phyloP scores from a whole-genome alignment of 768 basidiomycete species.

The Tricholoma sp. region DNA sequence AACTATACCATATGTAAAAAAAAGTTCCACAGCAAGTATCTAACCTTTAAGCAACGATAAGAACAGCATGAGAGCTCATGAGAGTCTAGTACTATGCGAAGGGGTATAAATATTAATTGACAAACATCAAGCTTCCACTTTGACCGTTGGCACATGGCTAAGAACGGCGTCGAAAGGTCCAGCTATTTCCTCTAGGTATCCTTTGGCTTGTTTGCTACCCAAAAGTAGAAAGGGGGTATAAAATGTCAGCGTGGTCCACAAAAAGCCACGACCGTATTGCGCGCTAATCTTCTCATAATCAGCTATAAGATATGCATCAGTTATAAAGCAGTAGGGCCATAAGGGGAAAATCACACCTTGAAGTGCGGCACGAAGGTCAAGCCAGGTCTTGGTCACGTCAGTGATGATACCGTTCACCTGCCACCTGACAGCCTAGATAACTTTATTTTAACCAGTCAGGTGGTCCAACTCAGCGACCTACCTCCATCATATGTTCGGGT shows the following conservation, averaged over 20 bases:
- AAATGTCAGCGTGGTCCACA: slow-evolving; percentile 65
- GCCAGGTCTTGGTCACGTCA: slow-evolving; percentile 65
- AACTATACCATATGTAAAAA: too few relatives aligned
- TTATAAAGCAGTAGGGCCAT: neutral
- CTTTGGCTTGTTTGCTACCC: slow-evolving; percentile 21
- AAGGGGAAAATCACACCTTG: slow-evolving; percentile 35
- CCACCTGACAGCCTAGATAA: slow-evolving; percentile 68
- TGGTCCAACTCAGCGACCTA: slow-evolving; percentile 22
- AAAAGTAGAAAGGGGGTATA: slow-evolving; percentile 46
- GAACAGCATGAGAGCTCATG: too few relatives aligned
- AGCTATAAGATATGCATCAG: slow-evolving; percentile 26
- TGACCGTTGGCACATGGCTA: neutral
- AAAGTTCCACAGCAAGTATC: too few relatives aligned
- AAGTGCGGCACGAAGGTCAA: slow-evolving; percentile 56
- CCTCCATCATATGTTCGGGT: slow-evolving; percentile 87
- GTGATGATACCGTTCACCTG: slow-evolving; percentile 75
- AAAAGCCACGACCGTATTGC: slow-evolving; percentile 61
- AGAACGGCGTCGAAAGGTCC: slow-evolving; percentile 44
- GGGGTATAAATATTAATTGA: neutral
- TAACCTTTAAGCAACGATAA: too few relatives aligned
- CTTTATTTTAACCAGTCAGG: neutral
- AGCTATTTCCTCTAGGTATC: slow-evolving; percentile 41
- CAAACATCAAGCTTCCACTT: slow-evolving; percentile 4
- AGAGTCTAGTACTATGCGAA: too few relatives aligned
- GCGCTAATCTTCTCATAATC: slow-evolving; percentile 65